These are phyloP conservation scores for Coccomyxa sp. DNA, from an alignment of 139 green algal genomes.

Conservation along the genomic window DNA sequence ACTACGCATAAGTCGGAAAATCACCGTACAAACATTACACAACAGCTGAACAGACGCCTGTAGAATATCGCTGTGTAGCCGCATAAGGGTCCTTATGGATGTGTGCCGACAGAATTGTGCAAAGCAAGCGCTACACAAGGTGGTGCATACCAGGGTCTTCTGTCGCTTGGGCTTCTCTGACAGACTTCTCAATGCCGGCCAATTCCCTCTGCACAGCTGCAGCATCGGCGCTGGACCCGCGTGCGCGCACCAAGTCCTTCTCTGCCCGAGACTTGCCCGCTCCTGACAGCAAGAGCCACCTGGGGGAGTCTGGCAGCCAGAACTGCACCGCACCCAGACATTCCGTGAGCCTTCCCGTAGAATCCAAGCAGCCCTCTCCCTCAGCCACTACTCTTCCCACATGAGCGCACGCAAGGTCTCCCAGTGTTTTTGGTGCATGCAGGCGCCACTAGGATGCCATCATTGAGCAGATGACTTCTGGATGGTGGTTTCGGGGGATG, in stretches of 20 bases:
- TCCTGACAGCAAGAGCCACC: slow-evolving; percentile 77
- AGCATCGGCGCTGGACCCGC: not conserved
- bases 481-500: too few species aligned
- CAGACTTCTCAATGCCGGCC: not conserved
- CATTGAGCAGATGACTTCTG: too few species aligned
- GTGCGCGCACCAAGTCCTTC: slow-evolving; percentile 1
- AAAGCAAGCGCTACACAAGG: not conserved
- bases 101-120: not conserved
- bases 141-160: not conserved
- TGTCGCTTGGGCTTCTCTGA: not conserved
- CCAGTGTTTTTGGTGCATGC: too few species aligned
- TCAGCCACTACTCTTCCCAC: too few species aligned
- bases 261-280: slow-evolving; percentile 15
- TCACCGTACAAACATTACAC: not conserved
- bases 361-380: too few species aligned
- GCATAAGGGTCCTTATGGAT: not conserved
- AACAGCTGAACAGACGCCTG: not conserved
- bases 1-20: not conserved
- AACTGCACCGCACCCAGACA: slow-evolving; percentile 19
- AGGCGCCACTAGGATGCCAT: too few species aligned
- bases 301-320: slow-evolving; percentile 78
- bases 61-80: too few species aligned
- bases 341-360: too few species aligned
- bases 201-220: not conserved
- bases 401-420: too few species aligned